phyloP scores from a whole-genome alignment of 2,329 filamentous ascomycete species.

The Teratosphaeria nubilosa region DNA sequence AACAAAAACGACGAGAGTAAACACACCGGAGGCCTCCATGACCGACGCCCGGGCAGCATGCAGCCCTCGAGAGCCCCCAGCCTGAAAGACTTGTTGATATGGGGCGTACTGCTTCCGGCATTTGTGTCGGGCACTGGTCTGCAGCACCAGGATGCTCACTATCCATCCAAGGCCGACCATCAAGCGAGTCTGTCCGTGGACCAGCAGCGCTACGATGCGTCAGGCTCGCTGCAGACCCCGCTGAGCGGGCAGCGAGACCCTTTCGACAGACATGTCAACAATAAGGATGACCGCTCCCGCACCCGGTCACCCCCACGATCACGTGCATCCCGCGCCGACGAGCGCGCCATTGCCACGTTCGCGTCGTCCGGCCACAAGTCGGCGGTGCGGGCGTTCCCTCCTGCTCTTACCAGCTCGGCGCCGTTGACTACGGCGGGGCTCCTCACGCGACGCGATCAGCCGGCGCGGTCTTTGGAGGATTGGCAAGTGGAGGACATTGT shows the following conservation, averaged over 20 bases:
- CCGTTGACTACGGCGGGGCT: conserved; percentile 39
- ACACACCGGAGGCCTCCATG: not conserved
- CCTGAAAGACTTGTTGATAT: conserved; percentile 2
- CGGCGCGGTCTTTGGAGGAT: conserved; percentile 95
- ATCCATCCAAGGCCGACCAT: not conserved
- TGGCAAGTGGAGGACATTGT: conserved; percentile 99
- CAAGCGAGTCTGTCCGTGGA: not conserved
- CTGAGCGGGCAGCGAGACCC: conserved; percentile 20
- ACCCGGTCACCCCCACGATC: conserved; percentile 11
- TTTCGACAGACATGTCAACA: conserved; percentile 7
- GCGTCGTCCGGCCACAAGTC: conserved; percentile 67
- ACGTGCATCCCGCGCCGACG: conserved; percentile 42
- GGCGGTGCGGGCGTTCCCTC: conserved; percentile 83
- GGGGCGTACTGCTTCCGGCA: conserved; percentile 1
- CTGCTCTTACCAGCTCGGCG: conserved; percentile 39
- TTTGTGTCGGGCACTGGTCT: not conserved
- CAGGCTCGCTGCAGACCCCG: conserved; percentile 18
- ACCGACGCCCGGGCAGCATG: conserved; percentile 1
- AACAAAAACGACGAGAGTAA: not conserved
- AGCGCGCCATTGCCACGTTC: conserved; percentile 94
- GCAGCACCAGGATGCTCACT: conserved; percentile 3
- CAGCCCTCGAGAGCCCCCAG: conserved; percentile 2
- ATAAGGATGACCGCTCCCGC: conserved; percentile 8
- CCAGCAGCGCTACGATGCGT: conserved; percentile 7
- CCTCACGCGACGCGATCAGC: conserved; percentile 59